Percentiles rank a stretch among this genome's conserved stretches.
phyloP scores from a whole-genome alignment of 2,329 filamentous ascomycete species.

The Neofusicoccum sp. region DNA sequence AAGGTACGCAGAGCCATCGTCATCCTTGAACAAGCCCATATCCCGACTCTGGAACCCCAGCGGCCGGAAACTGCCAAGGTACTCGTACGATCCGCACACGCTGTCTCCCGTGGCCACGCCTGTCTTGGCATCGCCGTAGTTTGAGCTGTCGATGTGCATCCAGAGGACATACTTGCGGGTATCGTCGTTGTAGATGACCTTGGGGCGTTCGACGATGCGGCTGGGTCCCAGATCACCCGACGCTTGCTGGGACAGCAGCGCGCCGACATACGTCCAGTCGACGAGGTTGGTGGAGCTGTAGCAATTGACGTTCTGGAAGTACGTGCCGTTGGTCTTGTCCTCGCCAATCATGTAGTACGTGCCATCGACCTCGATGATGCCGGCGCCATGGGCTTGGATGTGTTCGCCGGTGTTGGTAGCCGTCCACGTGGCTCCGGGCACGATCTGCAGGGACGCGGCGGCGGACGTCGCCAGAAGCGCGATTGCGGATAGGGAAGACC shows the following conservation, averaged over 20 bases:
- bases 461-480: constrained; percentile 25
- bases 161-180: constrained; percentile 66
- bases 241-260: constrained; percentile 54
- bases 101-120: constrained; percentile 60
- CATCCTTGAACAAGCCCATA: constrained; percentile 61
- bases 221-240: constrained; percentile 60
- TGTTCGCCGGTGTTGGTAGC: constrained; percentile 49
- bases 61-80: constrained; percentile 47
- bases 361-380: constrained; percentile 57
- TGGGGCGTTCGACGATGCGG: constrained; percentile 65
- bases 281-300: constrained; percentile 64
- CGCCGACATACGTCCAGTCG: constrained; percentile 62
- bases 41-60: constrained; percentile 55
- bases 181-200: constrained; percentile 65
- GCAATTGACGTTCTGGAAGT: constrained; percentile 66
- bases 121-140: constrained; percentile 63
- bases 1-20: constrained; percentile 60
- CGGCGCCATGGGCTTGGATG: constrained; percentile 65
- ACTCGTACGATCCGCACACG: constrained; percentile 61
- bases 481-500: background rate
- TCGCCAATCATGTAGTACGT: constrained; percentile 69
- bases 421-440: constrained; percentile 42
- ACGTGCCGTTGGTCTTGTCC: constrained; percentile 62
- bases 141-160: constrained; percentile 63
- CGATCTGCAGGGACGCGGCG: constrained; percentile 36